Conservation (phyloP, 1,139 yeast species). For the Diutina sp. region DNA sequence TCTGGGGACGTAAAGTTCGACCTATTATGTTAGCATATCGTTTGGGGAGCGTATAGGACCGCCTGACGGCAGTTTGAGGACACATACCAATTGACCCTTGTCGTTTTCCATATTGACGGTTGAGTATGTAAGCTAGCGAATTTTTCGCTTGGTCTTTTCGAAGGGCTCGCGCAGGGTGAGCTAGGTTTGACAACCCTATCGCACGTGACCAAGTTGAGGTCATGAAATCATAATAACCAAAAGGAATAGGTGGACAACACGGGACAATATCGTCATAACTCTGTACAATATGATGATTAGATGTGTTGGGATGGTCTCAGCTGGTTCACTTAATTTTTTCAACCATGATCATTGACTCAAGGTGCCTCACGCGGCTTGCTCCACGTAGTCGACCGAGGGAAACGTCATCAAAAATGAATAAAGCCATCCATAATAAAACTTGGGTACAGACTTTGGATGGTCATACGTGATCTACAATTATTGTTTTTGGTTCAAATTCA, state of each 20-base stretch:
- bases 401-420: background rate
- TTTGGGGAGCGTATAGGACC: background rate
- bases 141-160: background rate
- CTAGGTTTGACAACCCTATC: background rate
- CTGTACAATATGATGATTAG: too few species aligned
- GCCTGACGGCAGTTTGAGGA: background rate
- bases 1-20: conserved; percentile 99
- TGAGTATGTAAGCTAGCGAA: conserved; percentile 6
- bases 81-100: conserved; percentile 97
- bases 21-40: conserved; percentile 31
- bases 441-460: background rate
- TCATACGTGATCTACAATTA: too few species aligned
- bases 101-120: conserved; percentile 93
- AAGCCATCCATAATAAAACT: background rate
- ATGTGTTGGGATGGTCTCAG: too few species aligned
- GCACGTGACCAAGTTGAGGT: background rate
- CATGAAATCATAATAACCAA: too few species aligned
- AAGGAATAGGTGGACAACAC: too few species aligned
- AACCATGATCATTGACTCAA: too few species aligned
- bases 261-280: too few species aligned
- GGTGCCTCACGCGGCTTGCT: too few species aligned
- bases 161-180: background rate
- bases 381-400: too few species aligned
- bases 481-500: too few species aligned
- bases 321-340: too few species aligned